Evolutionary conservation across 2,329 filamentous ascomycete species (phyloP).

Genomic region (Nemania sp.): DNA sequence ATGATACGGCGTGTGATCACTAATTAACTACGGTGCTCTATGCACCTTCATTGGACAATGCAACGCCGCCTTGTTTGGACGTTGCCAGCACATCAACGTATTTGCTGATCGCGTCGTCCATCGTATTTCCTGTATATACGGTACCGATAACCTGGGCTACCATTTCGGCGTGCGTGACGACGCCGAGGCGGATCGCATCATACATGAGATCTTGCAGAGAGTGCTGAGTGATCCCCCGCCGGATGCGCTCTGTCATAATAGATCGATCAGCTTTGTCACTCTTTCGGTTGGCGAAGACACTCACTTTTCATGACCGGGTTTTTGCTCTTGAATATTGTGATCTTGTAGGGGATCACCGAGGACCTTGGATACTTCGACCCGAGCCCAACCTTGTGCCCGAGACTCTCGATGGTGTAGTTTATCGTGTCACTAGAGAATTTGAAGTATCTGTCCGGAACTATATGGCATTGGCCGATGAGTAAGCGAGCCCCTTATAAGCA

Average conservation of each 20-base stretch:
- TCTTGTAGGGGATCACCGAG: conserved; percentile 34
- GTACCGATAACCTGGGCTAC: conserved; percentile 33
- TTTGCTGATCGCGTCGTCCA: conserved; percentile 36
- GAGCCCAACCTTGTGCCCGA: conserved; percentile 36
- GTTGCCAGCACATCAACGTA: conserved; percentile 33
- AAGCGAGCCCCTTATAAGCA: conserved; percentile 7
- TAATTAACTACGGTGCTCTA: too few relatives aligned
- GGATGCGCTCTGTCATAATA: conserved; percentile 30
- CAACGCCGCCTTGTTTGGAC: conserved; percentile 10
- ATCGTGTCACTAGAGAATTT: conserved; percentile 33
- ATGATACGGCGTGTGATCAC: too few relatives aligned
- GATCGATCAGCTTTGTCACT: neutral
- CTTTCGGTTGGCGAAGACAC: neutral
- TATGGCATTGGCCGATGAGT: neutral
- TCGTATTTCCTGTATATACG: conserved; percentile 31
- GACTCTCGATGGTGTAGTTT: conserved; percentile 38
- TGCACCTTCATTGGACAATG: conserved; percentile 23
- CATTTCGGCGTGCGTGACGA: conserved; percentile 37
- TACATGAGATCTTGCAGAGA: conserved; percentile 36
- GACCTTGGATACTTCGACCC: conserved; percentile 37
- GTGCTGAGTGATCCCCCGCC: conserved; percentile 37
- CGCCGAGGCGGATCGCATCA: conserved; percentile 35
- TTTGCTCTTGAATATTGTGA: conserved; percentile 36
- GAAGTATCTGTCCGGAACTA: conserved; percentile 35
- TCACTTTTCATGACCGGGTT: conserved; percentile 36